Percentiles rank a stretch among this genome's conserved stretches.
These are phyloP conservation scores for Aegilops speltoides DNA, from an alignment of 176 grass and related monocot species.

Conservation along the genomic window DNA sequence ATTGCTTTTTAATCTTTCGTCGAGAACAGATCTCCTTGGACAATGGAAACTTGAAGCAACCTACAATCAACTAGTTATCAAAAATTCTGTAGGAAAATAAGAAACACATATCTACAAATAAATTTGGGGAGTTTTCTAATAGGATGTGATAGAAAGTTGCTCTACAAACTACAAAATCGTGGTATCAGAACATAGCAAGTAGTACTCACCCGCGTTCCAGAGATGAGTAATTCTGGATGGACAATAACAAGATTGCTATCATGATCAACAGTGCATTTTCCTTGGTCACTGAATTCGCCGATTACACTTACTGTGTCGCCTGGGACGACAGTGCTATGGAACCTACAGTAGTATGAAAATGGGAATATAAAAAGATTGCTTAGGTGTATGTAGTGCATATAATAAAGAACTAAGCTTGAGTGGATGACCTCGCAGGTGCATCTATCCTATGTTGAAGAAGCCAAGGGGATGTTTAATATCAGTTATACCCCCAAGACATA, in stretches of 20 bases:
- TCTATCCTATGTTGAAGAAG: constrained; percentile 20
- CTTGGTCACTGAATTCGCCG: constrained; percentile 77
- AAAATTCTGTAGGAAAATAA: not conserved
- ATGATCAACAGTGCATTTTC: constrained; percentile 68
- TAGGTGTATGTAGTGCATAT: constrained; percentile 14
- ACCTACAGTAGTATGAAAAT: constrained; percentile 50
- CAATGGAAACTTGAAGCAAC: constrained; percentile 97
- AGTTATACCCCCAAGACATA: not conserved
- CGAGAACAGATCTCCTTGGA: constrained; percentile 81
- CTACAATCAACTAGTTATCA: constrained; percentile 46
- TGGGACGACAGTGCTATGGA: constrained; percentile 69
- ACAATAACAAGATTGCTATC: constrained; percentile 73
- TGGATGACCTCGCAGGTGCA: not conserved
- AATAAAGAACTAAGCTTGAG: constrained; percentile 1
- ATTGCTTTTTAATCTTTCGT: constrained; percentile 83
- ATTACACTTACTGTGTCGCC: constrained; percentile 83
- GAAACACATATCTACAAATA: not conserved
- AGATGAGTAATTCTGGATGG: constrained; percentile 85
- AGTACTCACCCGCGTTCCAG: constrained; percentile 86
- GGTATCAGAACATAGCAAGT: constrained; percentile 17
- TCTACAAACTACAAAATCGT: constrained; percentile 12
- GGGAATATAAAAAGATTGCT: not conserved
- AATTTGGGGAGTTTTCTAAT: not conserved
- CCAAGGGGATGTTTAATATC: not conserved
- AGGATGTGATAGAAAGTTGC: constrained; percentile 7